Base-by-base conservation (phyloP, 176 grass and related monocot species). In the Oryza australiensis region DNA sequence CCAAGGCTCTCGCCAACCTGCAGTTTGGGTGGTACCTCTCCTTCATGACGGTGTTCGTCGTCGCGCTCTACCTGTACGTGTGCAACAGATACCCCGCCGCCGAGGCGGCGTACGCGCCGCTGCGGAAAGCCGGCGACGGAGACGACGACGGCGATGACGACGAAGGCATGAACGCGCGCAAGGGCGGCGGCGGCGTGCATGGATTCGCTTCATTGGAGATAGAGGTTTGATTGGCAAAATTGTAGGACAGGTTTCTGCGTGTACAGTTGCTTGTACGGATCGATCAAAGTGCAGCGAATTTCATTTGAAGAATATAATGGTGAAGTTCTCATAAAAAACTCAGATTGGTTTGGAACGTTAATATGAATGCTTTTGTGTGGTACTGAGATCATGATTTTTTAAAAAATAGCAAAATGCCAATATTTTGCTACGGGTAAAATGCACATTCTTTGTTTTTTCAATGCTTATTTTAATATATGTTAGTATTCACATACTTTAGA, bases 1-100 rank as follows among this genome's bases (percentile, higher is more conserved):
- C 92, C 51, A 91, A 72, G 74, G 85, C 92, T 64, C 92, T 94
- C 37, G 87, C 79, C 12, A 94, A 94, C 84, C 76, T 94, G 5
- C 80, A 89, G 77, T 94, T 94, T 72, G 90, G 92, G 22, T 94
- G 89, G 92, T 91, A 76, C 80, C 53, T 91, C 32, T 60, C 89
- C 1, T 88, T 66, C 86, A 76, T 87, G 64, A 82, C 81, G 1
- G 74, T 91, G 13, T 67, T 94, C 70, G 77, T 86, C 67, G 74
- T 91, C 62, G 63, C 72, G 22, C 16, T 87, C 3, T 94, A 87
- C 73, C 40, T 94, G 2, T 82, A 46, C 41, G 67, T 94, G n/a
- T 62, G 66, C 84, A 91, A 26, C 38, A 63, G 34, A 26, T 94
- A 91, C 68, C 80, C 83, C 22, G 66, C 80, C 0, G 77, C 46